Evolutionary conservation across 345 rosid species (phyloP).

Genomic region (Salix dunnii): DNA sequence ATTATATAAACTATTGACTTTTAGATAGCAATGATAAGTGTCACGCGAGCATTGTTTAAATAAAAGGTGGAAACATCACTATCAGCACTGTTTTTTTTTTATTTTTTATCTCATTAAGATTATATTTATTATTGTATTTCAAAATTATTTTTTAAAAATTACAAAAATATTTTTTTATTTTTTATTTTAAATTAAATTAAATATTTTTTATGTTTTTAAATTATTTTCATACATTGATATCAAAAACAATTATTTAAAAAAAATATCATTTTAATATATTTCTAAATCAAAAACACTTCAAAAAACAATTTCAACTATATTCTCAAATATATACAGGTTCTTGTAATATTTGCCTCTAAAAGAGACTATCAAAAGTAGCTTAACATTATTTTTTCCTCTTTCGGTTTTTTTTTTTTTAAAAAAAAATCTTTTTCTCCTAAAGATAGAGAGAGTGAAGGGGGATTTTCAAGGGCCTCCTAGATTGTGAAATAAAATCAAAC

Average conservation of each 20-base stretch:
- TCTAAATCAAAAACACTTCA: too few species aligned
- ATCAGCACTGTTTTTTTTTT: constrained; percentile 5
- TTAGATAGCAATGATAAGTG: too few species aligned
- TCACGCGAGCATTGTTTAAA: background rate
- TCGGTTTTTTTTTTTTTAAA: background rate
- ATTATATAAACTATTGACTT: too few species aligned
- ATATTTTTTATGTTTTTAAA: background rate
- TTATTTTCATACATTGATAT: too few species aligned
- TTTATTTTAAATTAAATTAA: too few species aligned
- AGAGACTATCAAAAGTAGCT: background rate
- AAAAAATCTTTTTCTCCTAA: background rate
- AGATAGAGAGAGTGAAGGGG: background rate
- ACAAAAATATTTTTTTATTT: too few species aligned
- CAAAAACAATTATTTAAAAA: too few species aligned
- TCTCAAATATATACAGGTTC: background rate
- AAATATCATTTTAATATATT: too few species aligned
- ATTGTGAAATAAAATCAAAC: background rate
- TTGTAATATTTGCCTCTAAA: constrained; percentile 10
- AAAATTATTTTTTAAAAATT: too few species aligned
- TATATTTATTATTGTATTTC: too few species aligned
- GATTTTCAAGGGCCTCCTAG: constrained; percentile 4
- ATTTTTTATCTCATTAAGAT: too few species aligned
- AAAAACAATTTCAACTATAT: rapidly evolving
- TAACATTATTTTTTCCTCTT: background rate
- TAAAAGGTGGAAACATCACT: constrained; percentile 13